Percentiles rank a stretch among this genome's conserved stretches.
phyloP scores from a whole-genome alignment of 495 filamentous ascomycete species.

The Aspergillus saccharolyticus region DNA sequence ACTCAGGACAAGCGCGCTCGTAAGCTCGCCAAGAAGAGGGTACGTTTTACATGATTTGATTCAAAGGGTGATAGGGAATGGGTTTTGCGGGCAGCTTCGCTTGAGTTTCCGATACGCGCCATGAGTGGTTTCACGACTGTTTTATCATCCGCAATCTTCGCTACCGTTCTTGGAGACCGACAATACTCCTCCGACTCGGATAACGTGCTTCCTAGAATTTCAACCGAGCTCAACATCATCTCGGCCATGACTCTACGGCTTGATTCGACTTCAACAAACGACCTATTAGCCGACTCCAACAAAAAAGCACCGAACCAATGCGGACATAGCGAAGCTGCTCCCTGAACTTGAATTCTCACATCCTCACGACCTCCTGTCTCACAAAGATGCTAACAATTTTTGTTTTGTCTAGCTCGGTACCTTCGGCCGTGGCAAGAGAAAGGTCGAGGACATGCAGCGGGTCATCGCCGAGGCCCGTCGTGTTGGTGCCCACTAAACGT shows the following conservation, averaged over 20 bases:
- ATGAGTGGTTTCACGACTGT: background rate
- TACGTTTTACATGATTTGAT: slow-evolving; percentile 37
- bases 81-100: background rate
- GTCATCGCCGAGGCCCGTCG: slow-evolving; percentile 95
- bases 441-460: slow-evolving; percentile 96
- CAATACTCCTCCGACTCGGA: too few species aligned
- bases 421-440: slow-evolving; percentile 94
- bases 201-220: too few species aligned
- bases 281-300: too few species aligned
- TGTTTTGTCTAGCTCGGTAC: slow-evolving; percentile 69
- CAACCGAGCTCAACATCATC: too few species aligned
- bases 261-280: too few species aligned
- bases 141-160: background rate
- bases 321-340: too few species aligned
- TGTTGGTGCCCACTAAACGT: slow-evolving; percentile 64
- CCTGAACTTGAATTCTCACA: background rate
- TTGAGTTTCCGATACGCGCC: background rate
- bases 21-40: slow-evolving; percentile 99
- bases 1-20: slow-evolving; percentile 98
- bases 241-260: too few species aligned
- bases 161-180: background rate
- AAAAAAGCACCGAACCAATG: too few species aligned
- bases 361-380: background rate
- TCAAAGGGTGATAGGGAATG: background rate
- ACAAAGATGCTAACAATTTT: slow-evolving; percentile 14